These are phyloP conservation scores for Coleophoma cylindrospora DNA, from an alignment of 2,329 filamentous ascomycete species.

Conservation along the genomic window DNA sequence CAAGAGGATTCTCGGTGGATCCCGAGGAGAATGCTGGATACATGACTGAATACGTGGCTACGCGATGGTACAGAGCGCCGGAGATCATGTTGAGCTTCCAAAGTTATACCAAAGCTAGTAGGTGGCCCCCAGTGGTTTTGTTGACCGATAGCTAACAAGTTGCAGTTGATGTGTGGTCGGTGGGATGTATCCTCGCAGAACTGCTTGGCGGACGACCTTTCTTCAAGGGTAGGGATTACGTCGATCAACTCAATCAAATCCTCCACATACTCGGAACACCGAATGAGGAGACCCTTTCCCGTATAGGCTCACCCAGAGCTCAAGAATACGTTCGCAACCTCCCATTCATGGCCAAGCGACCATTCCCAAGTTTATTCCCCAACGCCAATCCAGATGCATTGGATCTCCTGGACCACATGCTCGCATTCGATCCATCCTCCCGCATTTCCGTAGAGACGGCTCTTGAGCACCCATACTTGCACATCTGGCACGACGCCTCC, in stretches of 20 bases:
- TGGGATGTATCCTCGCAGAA: conserved; percentile 95
- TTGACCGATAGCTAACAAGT: conserved; percentile 11
- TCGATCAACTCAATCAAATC: conserved; percentile 99
- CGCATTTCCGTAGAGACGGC: conserved; percentile 94
- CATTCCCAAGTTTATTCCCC: conserved; percentile 84
- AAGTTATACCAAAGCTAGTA: conserved; percentile 99
- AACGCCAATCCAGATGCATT: conserved; percentile 94
- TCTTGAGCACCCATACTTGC: conserved; percentile 91
- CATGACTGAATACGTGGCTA: conserved; percentile 99
- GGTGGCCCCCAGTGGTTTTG: conserved; percentile 35
- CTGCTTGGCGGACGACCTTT: conserved; percentile 93
- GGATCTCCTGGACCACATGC: conserved; percentile 93
- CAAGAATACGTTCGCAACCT: conserved; percentile 98
- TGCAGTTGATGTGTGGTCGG: conserved; percentile 99
- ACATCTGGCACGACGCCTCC: conserved; percentile 97
- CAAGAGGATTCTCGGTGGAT: conserved; percentile 93
- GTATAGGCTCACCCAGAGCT: conserved; percentile 91
- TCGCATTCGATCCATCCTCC: conserved; percentile 90
- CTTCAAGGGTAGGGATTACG: conserved; percentile 98
- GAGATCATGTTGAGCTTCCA: conserved; percentile 99
- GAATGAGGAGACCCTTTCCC: conserved; percentile 86
- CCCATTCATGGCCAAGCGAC: conserved; percentile 89
- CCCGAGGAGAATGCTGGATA: conserved; percentile 98
- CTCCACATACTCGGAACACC: conserved; percentile 96
- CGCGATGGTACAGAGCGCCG: conserved; percentile 95